Evolutionary conservation across 2,329 filamentous ascomycete genomes (phyloP).

Genomic region (Pseudofabraea citricarpa): DNA sequence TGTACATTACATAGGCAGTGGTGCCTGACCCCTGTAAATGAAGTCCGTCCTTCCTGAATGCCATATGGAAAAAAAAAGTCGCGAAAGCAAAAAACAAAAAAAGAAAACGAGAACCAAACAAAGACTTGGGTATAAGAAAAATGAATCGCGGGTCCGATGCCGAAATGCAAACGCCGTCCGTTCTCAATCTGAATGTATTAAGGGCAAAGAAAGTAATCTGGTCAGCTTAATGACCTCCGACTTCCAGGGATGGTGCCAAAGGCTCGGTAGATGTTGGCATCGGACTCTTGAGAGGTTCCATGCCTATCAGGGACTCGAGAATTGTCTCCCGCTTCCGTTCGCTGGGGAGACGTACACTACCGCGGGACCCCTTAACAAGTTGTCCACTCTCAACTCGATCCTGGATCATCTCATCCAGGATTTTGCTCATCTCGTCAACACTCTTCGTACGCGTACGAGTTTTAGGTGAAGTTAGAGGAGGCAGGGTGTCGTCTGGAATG

Average conservation of each 20-base stretch:
- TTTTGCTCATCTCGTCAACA: constrained; percentile 87
- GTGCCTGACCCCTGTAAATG: constrained; percentile 5
- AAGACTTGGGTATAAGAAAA: constrained; percentile 17
- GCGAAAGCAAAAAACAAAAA: too few relatives aligned
- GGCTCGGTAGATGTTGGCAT: constrained; percentile 8
- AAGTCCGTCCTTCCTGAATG: neutral
- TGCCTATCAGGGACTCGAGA: neutral
- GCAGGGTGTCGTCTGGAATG: constrained; percentile 10
- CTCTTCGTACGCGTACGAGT: constrained; percentile 44
- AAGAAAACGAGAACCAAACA: too few relatives aligned
- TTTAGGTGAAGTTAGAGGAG: constrained; percentile 17
- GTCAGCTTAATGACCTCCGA: constrained; percentile 5
- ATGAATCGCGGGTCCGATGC: too few relatives aligned
- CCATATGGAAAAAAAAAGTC: constrained; percentile 7
- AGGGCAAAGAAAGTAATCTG: neutral
- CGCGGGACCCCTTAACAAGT: constrained; percentile 59
- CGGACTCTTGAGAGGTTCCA: constrained; percentile 10
- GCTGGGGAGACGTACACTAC: constrained; percentile 57
- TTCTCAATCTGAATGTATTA: too few relatives aligned
- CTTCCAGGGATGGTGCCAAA: constrained; percentile 9
- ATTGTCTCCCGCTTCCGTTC: constrained; percentile 31
- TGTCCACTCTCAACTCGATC: constrained; percentile 76
- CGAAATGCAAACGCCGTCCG: constrained; percentile 8
- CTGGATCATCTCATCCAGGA: constrained; percentile 95
- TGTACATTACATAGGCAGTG: constrained; percentile 1